phyloP scores from a whole-genome alignment of 441 rosid genomes.

The Pelargonium australe region DNA sequence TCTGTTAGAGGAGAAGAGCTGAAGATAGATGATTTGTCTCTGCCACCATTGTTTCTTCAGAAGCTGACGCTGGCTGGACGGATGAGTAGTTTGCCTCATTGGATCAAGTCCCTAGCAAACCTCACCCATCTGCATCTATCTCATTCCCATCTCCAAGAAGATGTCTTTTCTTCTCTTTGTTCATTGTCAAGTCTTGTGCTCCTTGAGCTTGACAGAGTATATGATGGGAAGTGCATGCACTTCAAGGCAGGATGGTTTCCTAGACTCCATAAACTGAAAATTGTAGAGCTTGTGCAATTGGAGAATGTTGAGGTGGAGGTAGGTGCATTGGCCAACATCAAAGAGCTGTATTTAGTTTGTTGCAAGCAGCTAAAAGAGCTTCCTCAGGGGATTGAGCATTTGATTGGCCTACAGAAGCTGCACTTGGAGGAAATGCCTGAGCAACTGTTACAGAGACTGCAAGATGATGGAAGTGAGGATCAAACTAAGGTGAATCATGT shows the following conservation, averaged over 20 bases:
- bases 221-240: not conserved
- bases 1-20: slow-evolving; percentile 22
- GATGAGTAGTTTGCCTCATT: slow-evolving; percentile 22
- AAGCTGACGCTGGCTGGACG: slow-evolving; percentile 25
- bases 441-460: slow-evolving; percentile 13
- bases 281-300: slow-evolving; percentile 5
- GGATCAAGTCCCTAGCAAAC: slow-evolving; percentile 17
- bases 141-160: slow-evolving; percentile 17
- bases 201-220: slow-evolving; percentile 2
- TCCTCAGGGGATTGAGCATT: slow-evolving; percentile 21
- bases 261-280: slow-evolving; percentile 16
- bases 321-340: slow-evolving; percentile 16
- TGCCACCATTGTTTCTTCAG: slow-evolving; percentile 23
- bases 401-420: slow-evolving; percentile 19
- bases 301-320: slow-evolving; percentile 11
- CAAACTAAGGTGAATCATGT: slow-evolving; percentile 21
- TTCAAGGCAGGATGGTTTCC: slow-evolving; percentile 13
- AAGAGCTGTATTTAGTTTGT: slow-evolving; percentile 20
- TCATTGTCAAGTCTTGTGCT: slow-evolving; percentile 3
- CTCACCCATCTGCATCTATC: slow-evolving; percentile 24
- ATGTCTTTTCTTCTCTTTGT: not conserved
- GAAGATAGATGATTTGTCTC: slow-evolving; percentile 19
- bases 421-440: slow-evolving; percentile 25
- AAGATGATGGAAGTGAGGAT: not conserved
- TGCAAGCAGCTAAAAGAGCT: slow-evolving; percentile 22